phyloP scores from a whole-genome alignment of 140 eudicot genomes.

The Senecio squalidus region DNA sequence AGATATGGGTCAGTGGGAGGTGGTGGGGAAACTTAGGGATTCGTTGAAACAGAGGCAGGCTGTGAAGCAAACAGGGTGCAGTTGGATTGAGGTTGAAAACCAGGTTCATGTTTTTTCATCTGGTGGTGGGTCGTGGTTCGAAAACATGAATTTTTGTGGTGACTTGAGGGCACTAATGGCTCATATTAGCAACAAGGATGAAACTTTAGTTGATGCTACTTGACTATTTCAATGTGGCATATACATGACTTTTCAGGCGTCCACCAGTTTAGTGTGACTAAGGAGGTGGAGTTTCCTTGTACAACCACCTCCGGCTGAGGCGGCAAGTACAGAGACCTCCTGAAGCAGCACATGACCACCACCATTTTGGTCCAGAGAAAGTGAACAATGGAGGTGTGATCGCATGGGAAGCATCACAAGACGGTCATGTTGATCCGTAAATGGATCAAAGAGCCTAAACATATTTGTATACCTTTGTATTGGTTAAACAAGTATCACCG shows the following conservation, averaged over 20 bases:
- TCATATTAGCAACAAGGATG: constrained; percentile 17
- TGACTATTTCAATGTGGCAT: not conserved
- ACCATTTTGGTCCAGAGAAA: not conserved
- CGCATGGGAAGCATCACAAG: not conserved
- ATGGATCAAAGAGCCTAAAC: not conserved
- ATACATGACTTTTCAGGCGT: not conserved
- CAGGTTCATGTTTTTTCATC: constrained; percentile 37
- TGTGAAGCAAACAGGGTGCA: constrained; percentile 47
- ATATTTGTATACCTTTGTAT: not conserved
- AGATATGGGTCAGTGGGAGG: constrained; percentile 55
- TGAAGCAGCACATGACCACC: not conserved
- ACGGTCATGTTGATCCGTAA: constrained; percentile 1
- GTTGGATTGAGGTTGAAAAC: constrained; percentile 53
- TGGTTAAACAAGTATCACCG: no score
- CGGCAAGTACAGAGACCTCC: not conserved
- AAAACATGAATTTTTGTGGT: constrained; percentile 13
- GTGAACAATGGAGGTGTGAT: constrained; percentile 1
- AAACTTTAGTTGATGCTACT: not conserved
- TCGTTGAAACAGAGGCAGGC: constrained; percentile 27
- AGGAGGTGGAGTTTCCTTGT: not conserved
- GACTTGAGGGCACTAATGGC: constrained; percentile 10
- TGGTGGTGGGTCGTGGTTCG: constrained; percentile 15
- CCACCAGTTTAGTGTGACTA: not conserved
- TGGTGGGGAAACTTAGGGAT: constrained; percentile 40
- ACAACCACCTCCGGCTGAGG: not conserved